Conservation (phyloP, 2,329 filamentous ascomycete species). For the Lecanicillium sp. region DNA sequence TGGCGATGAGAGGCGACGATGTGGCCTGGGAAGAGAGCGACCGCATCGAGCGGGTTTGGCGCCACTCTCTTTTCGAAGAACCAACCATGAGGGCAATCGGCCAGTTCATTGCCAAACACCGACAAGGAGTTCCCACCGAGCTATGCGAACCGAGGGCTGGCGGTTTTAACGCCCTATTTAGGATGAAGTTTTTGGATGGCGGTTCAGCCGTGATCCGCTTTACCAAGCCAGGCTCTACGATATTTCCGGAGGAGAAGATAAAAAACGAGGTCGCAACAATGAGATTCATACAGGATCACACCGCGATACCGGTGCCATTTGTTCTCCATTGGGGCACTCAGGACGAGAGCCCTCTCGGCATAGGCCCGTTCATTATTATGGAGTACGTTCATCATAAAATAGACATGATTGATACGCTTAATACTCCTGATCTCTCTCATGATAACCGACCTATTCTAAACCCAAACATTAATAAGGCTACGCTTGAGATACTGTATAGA, state of each 20-base stretch:
- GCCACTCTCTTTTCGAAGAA: background rate
- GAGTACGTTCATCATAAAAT: conserved; percentile 9
- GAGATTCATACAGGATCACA: conserved; percentile 10
- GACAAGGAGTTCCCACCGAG: background rate
- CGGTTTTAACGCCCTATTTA: background rate
- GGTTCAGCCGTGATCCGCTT: conserved; percentile 5
- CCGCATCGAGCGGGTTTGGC: conserved; percentile 1
- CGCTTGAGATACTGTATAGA: conserved; percentile 6
- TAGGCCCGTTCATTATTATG: conserved; percentile 12
- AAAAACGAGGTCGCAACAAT: conserved; percentile 10
- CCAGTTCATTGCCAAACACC: background rate
- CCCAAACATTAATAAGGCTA: conserved; percentile 6
- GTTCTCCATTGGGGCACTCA: conserved; percentile 9
- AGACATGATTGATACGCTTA: conserved; percentile 1
- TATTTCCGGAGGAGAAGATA: conserved; percentile 11
- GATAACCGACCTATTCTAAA: background rate
- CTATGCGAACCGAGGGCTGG: background rate
- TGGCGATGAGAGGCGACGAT: conserved; percentile 1
- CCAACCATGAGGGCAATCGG: background rate
- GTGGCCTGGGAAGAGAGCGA: conserved; percentile 1
- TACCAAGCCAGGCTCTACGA: conserved; percentile 7
- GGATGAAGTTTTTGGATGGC: conserved; percentile 3
- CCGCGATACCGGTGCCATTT: conserved; percentile 9
- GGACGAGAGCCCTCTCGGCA: conserved; percentile 10
- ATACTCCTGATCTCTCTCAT: background rate